Evolutionary conservation across 345 rosid species (phyloP), one percentile per base, ranked within the genome.

Genomic region (Mangifera indica): DNA sequence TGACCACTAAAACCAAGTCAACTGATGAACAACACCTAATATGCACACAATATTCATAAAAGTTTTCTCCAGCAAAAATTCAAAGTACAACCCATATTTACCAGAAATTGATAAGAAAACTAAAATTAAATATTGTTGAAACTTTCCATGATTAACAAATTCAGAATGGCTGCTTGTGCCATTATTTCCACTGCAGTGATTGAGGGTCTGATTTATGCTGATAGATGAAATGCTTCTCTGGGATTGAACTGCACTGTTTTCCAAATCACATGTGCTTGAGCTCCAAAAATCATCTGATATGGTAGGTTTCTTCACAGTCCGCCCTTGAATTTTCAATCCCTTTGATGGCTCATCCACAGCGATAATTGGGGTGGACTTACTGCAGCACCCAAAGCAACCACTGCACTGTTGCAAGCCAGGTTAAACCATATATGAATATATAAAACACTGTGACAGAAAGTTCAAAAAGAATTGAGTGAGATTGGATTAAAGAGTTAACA

Each of bases 371-470:
- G 87, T 77, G 56, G 87, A 81, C 69, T 80, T 90, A 53, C 79
- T 34, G 66, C 78, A 86, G 84, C 92, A 83, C 72, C 95, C 92
- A 76, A 88, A 90, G 78, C 92, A 90, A 82, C 92, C 89, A 64
- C 88, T 85, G 86, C 80, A 10, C 75, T 68, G 75, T 71, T 67
- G 49, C 54, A 74, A 65, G 55, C 75, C 65, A 49, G 53, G 74
- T 74, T 66, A 75, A 69, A 74, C 55, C 70, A 74, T 7, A 56
- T 29, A 14, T 14, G 73, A 63, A 52, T 14, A 63, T n/a, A 60
- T 37, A 45, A 17, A n/a, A 69, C 44, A 42, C 5, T 22, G 32
- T 2, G 58, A 22, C 11, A 70, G 53, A 14, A 56, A 34, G 32
- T 22, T 52, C 15, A 1, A 7, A n/a, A 25, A 42, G 44, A 60